Evolutionary conservation across 2,329 filamentous ascomycete genomes (phyloP), one percentile per base, ranked within the genome.

Genomic region (Aspergillus puulaauensis): DNA sequence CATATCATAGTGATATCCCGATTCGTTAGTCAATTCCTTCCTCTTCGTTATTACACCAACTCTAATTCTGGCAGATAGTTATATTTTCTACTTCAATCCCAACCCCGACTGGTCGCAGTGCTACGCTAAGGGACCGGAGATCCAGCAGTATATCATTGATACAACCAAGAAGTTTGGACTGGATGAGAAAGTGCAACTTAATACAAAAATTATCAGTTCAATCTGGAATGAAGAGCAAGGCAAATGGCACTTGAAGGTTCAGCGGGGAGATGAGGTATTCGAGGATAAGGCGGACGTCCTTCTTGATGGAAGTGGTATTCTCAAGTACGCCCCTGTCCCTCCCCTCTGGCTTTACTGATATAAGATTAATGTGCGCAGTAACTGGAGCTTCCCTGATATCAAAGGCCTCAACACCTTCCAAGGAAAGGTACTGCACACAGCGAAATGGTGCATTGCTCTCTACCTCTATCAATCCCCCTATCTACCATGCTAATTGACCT

Each of bases 21-120:
- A 51, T 51, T 17, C 48, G 48, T 51, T 7, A 5, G 48, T 41
- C 9, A 4, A 31, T 11, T 2, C 2, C 9, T 15, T 11, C 8
- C 2, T 4, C 15, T 6, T 15, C 14, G 17, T 7, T 48, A 12
- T 33, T 14, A 14, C 21, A 2, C 6, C 9, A 11, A 31, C 8
- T 11, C 27, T 31, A 31, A 31, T 31, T 31, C 0, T 3, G 4
- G 8, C 27, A 52, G 49, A 52, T n/a, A 52, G 49, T 24, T 52
- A 52, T n/a, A 21, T 31, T 39, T 52, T 52, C 39, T 52, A 52
- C 37, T 54, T 46, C 52, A 48, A 39, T 21, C 52, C 44, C n/a
- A 79, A 79, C 21, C 75, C 76, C 0, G 67, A 74, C 37, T 80
- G 77, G 77, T 73, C 71, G 0, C 69, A 73, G 11, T 75, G 75